These are phyloP conservation scores for Blastocystis sp. DNA, from an alignment of 352 stramenopile genomes.

Conservation along the genomic window DNA sequence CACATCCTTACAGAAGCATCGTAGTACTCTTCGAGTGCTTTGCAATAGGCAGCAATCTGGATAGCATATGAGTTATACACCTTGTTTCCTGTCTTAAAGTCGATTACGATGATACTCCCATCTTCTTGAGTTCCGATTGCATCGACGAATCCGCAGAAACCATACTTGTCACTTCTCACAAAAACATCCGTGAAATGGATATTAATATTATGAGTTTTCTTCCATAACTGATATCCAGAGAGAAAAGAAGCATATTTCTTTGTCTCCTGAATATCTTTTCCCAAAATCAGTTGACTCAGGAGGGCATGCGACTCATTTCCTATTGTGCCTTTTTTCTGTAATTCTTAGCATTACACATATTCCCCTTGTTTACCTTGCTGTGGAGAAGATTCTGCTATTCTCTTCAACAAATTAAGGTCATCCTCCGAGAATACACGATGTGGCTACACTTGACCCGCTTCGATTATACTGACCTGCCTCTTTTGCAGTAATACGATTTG, in stretches of 20 bases:
- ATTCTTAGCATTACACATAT: neutral
- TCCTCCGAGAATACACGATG: neutral
- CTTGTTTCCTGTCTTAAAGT: conserved; percentile 40
- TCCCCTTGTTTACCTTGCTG: neutral
- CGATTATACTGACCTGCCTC: neutral
- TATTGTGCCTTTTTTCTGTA: neutral
- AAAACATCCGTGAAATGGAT: conserved; percentile 54
- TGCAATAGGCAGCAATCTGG: conserved; percentile 49
- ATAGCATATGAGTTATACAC: conserved; percentile 23
- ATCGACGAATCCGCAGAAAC: conserved; percentile 24
- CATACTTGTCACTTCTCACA: neutral
- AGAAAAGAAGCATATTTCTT: neutral
- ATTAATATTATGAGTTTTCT: neutral
- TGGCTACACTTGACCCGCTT: neutral
- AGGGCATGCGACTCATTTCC: conserved; percentile 10
- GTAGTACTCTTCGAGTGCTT: conserved; percentile 18
- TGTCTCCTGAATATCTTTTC: neutral
- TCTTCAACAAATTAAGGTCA: conserved; percentile 14
- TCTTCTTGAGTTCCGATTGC: neutral
- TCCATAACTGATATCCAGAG: conserved; percentile 12
- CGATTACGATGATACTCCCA: neutral
- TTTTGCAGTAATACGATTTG: neutral
- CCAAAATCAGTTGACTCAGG: neutral
- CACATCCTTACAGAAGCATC: neutral
- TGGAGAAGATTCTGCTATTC: neutral